Percentiles rank a stretch among this genome's conserved stretches.
Evolutionary conservation across 1,284 basidiomycete genomes (phyloP).

Genomic region (Microbotryum silenes-acaulis): DNA sequence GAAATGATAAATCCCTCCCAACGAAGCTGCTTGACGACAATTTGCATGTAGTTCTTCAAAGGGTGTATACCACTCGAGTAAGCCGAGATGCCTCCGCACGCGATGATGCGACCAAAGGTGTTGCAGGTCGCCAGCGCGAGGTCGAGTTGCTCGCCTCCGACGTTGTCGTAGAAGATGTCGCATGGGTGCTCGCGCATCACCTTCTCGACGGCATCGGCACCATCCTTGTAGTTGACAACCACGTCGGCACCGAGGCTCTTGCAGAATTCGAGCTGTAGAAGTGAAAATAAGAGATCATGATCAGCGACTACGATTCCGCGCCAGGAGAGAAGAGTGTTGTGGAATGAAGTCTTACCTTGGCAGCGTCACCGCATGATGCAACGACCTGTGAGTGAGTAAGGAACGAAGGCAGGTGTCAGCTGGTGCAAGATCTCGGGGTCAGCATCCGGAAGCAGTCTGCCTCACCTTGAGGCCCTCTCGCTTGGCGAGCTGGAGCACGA

Average conservation of each 20-base stretch:
- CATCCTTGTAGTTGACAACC: slow-evolving; percentile 66
- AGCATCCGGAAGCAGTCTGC: no score
- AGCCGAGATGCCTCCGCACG: slow-evolving; percentile 59
- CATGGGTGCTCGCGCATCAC: slow-evolving; percentile 54
- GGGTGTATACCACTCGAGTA: no score
- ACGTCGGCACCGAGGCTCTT: slow-evolving; percentile 70
- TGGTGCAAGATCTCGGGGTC: no score
- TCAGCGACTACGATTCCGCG: slow-evolving; percentile 49
- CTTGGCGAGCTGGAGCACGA: slow-evolving; percentile 34
- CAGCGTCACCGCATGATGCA: no score
- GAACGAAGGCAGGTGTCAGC: no score
- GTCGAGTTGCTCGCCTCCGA: slow-evolving; percentile 61
- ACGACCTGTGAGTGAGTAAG: no score
- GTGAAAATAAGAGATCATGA: no score
- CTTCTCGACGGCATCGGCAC: slow-evolving; percentile 26
- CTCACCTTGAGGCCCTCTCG: slow-evolving; percentile 52
- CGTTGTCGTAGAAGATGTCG: slow-evolving; percentile 80
- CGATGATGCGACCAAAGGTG: slow-evolving; percentile 60
- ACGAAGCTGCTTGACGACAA: slow-evolving; percentile 62
- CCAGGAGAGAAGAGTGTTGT: no score
- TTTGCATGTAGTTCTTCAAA: slow-evolving; percentile 43
- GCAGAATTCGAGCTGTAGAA: slow-evolving; percentile 52
- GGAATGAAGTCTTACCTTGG: no score
- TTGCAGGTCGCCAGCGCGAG: slow-evolving; percentile 47
- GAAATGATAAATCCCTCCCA: slow-evolving; percentile 61